Evolutionary conservation across 2,329 filamentous ascomycete species (phyloP), one percentile per base, ranked within the genome.

Genomic region (Massarina eburnea): DNA sequence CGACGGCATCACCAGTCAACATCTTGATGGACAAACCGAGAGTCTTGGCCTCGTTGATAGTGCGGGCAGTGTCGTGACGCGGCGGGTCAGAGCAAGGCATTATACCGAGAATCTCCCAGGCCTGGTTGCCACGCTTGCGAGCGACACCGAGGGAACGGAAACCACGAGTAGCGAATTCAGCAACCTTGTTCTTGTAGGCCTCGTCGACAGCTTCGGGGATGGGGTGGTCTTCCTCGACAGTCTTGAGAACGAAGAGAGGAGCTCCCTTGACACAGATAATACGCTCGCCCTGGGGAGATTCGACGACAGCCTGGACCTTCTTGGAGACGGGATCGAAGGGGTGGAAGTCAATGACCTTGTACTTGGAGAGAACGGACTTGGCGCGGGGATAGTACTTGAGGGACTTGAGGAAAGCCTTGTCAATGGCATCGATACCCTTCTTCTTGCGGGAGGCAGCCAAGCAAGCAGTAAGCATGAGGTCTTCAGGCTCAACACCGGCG

Each of bases 31-130:
- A 91, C 51, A 95, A 80, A 79, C 90, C 90, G 48, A 95, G 83
- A 54, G 78, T 81, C 80, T 94, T 92, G 66, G 90, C 90, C 74
- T 95, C 90, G 71, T 88, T 86, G 76, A 95, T 88, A 51, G 91
- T 95, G 71, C 89, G 88, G 63, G 85, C 89, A 60, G 91, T 95
- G 67, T 95, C 90, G 77, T 95, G 85, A 67, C 91, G 88, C 59
- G 90, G 90, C 61, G 91, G 91, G 71, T 95, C 90, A 62, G 86
- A 89, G 81, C 90, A 95, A 66, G 91, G 90, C 88, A 95, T 92
- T 65, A 96, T 95, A 64, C 90, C 90, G 60, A 96, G 84, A 61
- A 96, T 91, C 73, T 95, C 89, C 90, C 91, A 96, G 45, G 82
- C 77, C 67, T 83, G 82, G 72, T 88, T 82, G 68, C 82, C 88